These are phyloP conservation scores for Monosporozyma unispora DNA, from an alignment of 805 yeast species.

Conservation along the genomic window DNA sequence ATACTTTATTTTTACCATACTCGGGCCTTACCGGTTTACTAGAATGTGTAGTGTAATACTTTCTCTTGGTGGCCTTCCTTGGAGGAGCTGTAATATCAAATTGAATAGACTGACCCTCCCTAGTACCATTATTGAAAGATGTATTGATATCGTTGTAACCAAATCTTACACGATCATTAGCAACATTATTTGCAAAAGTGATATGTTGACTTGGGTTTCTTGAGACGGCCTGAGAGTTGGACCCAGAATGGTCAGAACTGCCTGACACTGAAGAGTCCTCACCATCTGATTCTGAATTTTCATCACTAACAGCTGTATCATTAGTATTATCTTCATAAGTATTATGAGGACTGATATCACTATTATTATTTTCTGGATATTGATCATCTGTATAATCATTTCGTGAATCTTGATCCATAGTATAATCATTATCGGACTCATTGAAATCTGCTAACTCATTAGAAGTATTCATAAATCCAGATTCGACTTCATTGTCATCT, in stretches of 20 bases:
- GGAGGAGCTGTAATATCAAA: slow-evolving; percentile 24
- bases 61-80: slow-evolving; percentile 2
- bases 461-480: not conserved
- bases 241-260: not conserved
- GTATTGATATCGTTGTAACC: not conserved
- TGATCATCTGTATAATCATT: slow-evolving; percentile 3
- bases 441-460: not conserved
- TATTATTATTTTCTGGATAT: not conserved
- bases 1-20: not conserved
- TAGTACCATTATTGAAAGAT: not conserved
- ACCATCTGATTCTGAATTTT: not conserved
- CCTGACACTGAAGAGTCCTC: not conserved
- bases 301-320: not conserved
- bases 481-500: not conserved
- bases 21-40: not conserved
- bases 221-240: not conserved
- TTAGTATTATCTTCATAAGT: not conserved
- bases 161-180: not conserved
- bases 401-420: not conserved
- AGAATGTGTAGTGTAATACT: not conserved
- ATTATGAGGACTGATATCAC: not conserved
- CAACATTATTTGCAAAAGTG: not conserved
- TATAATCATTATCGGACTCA: not conserved
- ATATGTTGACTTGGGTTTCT: not conserved
- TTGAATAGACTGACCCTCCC: slow-evolving; percentile 21